Evolutionary conservation across 1,139 yeast genomes (phyloP).

Genomic region (Debaryomycetaceae sp.): DNA sequence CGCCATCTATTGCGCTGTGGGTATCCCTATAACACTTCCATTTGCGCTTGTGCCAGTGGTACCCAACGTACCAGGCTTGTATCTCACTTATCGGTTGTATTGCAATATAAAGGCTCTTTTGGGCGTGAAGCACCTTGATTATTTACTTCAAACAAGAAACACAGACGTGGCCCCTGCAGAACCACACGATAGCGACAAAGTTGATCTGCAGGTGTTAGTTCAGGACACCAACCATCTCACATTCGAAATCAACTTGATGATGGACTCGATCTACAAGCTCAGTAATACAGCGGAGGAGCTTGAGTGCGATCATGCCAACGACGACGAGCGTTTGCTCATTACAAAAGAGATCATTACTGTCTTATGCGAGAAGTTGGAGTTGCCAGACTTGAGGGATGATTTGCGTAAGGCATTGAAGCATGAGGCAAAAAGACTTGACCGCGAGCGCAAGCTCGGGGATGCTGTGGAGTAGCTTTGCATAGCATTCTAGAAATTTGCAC

Average conservation of each 20-base stretch:
- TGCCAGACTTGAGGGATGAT: conserved; percentile 35
- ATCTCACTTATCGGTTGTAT: conserved; percentile 74
- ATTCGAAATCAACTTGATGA: conserved; percentile 16
- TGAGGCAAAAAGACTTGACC: conserved; percentile 30
- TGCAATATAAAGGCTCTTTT: conserved; percentile 76
- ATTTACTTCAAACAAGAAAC: conserved; percentile 33
- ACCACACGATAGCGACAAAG: conserved; percentile 8
- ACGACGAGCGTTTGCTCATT: conserved; percentile 28
- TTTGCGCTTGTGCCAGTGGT: conserved; percentile 77
- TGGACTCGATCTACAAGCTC: conserved; percentile 18
- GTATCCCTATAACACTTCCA: conserved; percentile 78
- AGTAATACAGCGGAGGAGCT: conserved; percentile 11
- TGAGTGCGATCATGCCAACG: conserved; percentile 14
- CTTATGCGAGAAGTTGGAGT: conserved; percentile 22
- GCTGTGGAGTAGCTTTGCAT: conserved; percentile 4
- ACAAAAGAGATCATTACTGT: conserved; percentile 29
- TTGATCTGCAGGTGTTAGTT: conserved; percentile 10
- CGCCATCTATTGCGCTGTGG: conserved; percentile 46
- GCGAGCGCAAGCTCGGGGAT: conserved; percentile 16
- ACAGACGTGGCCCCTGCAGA: conserved; percentile 10
- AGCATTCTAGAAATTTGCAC: no score
- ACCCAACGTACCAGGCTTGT: conserved; percentile 95
- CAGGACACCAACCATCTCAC: conserved; percentile 21
- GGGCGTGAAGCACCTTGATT: conserved; percentile 68
- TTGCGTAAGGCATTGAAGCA: conserved; percentile 46